Base-by-base conservation (phyloP, 2,329 filamentous ascomycete genomes). In the Berkeleyomyces rouxiae region DNA sequence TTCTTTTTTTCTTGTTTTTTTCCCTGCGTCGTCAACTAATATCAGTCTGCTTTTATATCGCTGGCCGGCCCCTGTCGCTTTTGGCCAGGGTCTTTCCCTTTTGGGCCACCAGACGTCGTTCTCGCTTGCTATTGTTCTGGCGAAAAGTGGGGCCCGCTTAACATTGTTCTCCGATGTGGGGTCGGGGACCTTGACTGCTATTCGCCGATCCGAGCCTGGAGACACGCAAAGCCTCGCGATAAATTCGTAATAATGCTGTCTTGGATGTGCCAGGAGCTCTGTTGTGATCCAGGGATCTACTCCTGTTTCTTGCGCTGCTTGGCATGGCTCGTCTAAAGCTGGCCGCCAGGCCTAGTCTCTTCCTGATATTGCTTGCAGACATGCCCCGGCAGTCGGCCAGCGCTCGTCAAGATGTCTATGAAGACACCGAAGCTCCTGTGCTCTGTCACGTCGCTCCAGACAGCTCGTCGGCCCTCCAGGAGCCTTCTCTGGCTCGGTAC, bases 51-150 rank as follows among this genome's bases (percentile, higher is more conserved):
- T 13, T 11, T 53, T 53, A 37, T 37, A 53, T 53, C 49, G 49
- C 42, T 36, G 23, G 3, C 31, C 49, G 23, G 49, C 49, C 49
- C 49, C 49, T 53, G 49, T 37, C 49, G 2, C 11, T 53, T 53
- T 53, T 23, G 49, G 33, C 49, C 3, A 53, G 49, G 49, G 13
- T 40, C 43, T 42, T 60, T 39, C 13, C 43, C 23, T 16, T 33
- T 46, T 61, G 43, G 43, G 55, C 33, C 33, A 39, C 62, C 55
- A 46, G 51, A 55, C 36, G 53, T 51, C 40, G 37, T 51, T 40
- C 59, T 62, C 59, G 46, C 63, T 64, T 62, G 59, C 46, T 53
- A 65, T 65, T 65, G 63, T 64, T 62, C 63, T 62, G 11, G 16
- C 37, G 16, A 57, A 62, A 49, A 62, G 61, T 55, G 57, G 63